These are phyloP conservation scores for Triticum dicoccoides DNA, from an alignment of 176 grass and related monocot species.

Conservation along the genomic window DNA sequence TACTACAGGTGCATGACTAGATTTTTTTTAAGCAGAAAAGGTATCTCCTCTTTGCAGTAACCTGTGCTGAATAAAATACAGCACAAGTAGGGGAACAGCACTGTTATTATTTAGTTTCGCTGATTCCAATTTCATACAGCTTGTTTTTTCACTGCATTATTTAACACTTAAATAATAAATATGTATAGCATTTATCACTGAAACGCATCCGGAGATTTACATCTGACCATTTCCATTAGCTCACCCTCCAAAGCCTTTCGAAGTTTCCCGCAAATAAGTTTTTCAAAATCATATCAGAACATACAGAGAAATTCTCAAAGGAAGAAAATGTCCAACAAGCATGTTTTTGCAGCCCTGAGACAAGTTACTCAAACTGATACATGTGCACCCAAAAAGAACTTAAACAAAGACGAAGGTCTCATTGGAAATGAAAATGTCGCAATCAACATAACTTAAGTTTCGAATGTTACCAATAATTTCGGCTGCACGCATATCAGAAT, in stretches of 20 bases:
- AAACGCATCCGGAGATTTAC: not conserved
- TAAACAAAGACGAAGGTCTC: not conserved
- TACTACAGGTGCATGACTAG: conserved; percentile 18
- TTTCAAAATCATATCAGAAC: conserved; percentile 1
- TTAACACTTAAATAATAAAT: not conserved
- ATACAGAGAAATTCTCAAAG: not conserved
- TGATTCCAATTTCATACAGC: not conserved
- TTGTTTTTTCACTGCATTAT: not conserved
- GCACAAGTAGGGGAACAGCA: not conserved
- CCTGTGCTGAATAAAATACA: not conserved
- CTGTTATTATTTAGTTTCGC: not conserved
- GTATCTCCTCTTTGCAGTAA: conserved; percentile 7
- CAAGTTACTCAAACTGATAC: not conserved
- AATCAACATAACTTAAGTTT: not conserved
- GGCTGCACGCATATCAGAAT: conserved; percentile 79
- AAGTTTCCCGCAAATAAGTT: not conserved
- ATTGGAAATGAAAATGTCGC: conserved; percentile 22
- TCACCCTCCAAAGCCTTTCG: not conserved
- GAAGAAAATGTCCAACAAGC: not conserved
- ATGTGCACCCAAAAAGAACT: not conserved
- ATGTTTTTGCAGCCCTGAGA: not conserved
- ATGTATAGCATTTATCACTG: not conserved
- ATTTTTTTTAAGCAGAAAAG: conserved; percentile 8
- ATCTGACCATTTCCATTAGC: not conserved
- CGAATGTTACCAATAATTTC: conserved; percentile 75